Evolutionary conservation across 1,284 basidiomycete genomes (phyloP), one percentile per base, ranked within the genome.

Genomic region (Clitocybe nebularis): DNA sequence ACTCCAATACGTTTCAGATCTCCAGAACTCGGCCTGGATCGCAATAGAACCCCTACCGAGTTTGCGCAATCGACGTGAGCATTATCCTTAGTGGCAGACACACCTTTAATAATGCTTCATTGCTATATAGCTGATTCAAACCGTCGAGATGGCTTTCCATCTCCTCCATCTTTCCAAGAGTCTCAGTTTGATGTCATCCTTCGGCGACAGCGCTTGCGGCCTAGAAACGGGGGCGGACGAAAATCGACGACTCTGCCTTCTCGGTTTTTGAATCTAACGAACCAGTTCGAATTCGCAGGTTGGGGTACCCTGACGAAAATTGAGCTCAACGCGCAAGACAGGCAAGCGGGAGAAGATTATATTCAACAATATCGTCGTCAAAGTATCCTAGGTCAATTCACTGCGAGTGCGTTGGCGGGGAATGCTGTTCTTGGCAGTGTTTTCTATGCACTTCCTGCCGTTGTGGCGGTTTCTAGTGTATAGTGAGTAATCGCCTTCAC

Each of bases 361-460:
- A 51, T 79, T 2, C 56, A 63, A 24, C 40, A 51, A 3, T 40
- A 64, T 2, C 56, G 55, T 5, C 55, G 59, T 4, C 62, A 63
- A n/a, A 63, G 60, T 26, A 60, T 72, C 11, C 58, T 82, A 10
- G 81, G 79, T 0, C 76, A 77, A 48, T 77, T 74, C 47, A 67
- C 71, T 5, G 81, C 75, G 0, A 77, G 74, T 51, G 77, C 80
- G 0, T 61, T 86, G 5, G 77, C 80, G 5, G 84, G 83, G 4
- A 84, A 84, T 48, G 84, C 75, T 5, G 71, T 87, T 2, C 66
- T 83, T 10, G 83, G 84, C 20, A 75, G 81, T 39, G 76, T 85
- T 1, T 85, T 86, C 50, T 87, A 87, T 50, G 74, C 82, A 0
- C 63, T 87, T 26, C 84, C 84, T 9, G 75, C 75, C 0, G 77